Conservation (phyloP, 306 rosid species). For the Medicago ruthenica region DNA sequence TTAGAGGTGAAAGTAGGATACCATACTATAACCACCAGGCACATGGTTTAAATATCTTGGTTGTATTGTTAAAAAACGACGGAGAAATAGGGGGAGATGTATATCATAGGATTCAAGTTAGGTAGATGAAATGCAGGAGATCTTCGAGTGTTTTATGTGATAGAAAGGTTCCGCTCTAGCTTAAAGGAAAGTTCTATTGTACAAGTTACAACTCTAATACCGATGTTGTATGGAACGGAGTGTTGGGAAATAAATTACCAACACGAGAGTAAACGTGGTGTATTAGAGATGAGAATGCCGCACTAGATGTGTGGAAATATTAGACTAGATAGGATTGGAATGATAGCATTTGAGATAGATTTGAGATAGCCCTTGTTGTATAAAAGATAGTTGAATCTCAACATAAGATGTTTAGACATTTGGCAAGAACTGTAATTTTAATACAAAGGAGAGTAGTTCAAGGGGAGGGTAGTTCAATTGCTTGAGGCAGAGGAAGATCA, state of each 20-base stretch:
- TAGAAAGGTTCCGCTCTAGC: background rate
- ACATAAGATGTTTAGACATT: background rate
- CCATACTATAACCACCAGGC: background rate
- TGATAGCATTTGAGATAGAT: background rate
- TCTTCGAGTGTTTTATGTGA: background rate
- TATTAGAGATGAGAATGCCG: background rate
- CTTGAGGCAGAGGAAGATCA: background rate
- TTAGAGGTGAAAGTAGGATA: conserved; percentile 9
- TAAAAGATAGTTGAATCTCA: background rate
- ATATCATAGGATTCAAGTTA: background rate
- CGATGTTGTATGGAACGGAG: background rate
- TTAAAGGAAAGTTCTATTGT: background rate
- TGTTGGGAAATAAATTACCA: background rate
- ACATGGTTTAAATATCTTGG: background rate
- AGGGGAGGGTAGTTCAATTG: background rate
- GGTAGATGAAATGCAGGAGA: background rate
- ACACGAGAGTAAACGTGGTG: background rate
- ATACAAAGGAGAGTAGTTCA: background rate
- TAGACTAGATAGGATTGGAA: background rate
- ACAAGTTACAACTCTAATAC: background rate
- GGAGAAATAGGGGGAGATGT: background rate
- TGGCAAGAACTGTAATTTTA: background rate
- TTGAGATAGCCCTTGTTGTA: background rate
- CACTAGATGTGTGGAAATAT: background rate
- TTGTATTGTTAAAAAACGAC: background rate